A percentile compares a stretch with the other conserved stretches of the same genome.
These are phyloP conservation scores for Oryza punctata DNA, from an alignment of 176 grass and related monocot genomes.

Conservation along the genomic window DNA sequence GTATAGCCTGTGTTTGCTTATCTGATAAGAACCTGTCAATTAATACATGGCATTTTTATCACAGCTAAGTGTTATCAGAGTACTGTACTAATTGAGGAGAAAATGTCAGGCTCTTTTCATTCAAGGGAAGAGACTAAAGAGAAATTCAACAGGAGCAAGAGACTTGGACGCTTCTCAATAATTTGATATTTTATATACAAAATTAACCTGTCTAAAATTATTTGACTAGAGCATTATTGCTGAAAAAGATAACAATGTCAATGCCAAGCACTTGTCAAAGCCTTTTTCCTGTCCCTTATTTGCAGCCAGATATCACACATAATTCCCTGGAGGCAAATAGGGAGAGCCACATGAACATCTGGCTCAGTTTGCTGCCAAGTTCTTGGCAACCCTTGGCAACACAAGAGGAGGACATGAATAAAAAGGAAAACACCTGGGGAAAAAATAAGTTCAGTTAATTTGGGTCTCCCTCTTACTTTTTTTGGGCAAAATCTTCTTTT, in stretches of 20 bases:
- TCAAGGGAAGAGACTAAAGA: neutral
- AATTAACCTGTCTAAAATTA: neutral
- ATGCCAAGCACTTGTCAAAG: neutral
- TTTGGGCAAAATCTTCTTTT: no score
- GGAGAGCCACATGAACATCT: neutral
- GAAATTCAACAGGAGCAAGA: neutral
- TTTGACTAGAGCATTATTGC: neutral
- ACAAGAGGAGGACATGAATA: neutral
- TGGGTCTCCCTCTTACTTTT: neutral
- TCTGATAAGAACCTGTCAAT: neutral
- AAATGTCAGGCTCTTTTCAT: constrained; percentile 6
- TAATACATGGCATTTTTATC: neutral
- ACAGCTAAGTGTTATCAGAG: neutral
- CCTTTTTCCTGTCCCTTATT: constrained; percentile 11
- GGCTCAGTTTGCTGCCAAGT: neutral
- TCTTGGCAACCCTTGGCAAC: neutral
- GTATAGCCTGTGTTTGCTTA: neutral
- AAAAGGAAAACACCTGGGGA: neutral
- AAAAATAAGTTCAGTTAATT: neutral
- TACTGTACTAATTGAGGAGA: neutral
- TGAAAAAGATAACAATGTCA: neutral
- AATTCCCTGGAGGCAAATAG: neutral
- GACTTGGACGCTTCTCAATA: neutral
- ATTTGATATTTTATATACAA: neutral
- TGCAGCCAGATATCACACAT: neutral